Evolutionary conservation across 495 filamentous ascomycete genomes (phyloP).

Genomic region (Polyplosphaeria fusca): DNA sequence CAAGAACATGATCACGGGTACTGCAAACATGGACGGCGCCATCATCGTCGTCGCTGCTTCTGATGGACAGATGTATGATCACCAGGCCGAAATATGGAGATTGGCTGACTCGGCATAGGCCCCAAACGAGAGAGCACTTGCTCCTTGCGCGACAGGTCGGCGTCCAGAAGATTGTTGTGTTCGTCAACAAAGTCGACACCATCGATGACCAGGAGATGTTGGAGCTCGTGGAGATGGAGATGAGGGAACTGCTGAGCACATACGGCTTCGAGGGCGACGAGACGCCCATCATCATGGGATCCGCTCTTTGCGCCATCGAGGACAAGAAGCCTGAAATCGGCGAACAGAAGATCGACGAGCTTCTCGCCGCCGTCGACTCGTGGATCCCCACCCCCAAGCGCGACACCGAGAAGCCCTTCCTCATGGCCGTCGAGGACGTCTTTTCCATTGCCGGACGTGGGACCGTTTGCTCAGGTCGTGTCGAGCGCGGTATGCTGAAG

Average conservation of each 20-base stretch:
- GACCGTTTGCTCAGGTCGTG: slow-evolving; percentile 93
- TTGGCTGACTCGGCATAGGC: slow-evolving; percentile 50
- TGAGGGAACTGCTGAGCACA: slow-evolving; percentile 86
- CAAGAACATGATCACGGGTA: slow-evolving; percentile 99
- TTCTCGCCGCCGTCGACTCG: slow-evolving; percentile 83
- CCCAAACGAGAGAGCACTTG: slow-evolving; percentile 97
- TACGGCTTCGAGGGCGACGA: slow-evolving; percentile 99
- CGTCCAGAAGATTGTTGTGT: slow-evolving; percentile 95
- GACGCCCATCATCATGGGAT: slow-evolving; percentile 93
- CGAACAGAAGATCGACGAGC: slow-evolving; percentile 75
- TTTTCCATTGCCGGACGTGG: slow-evolving; percentile 98
- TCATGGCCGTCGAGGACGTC: slow-evolving; percentile 97
- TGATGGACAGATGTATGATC: slow-evolving; percentile 88
- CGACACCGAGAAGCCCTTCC: slow-evolving; percentile 92
- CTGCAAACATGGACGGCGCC: slow-evolving; percentile 95
- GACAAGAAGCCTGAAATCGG: slow-evolving; percentile 84
- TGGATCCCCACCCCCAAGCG: slow-evolving; percentile 96
- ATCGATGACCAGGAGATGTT: slow-evolving; percentile 98
- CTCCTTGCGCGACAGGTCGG: slow-evolving; percentile 96
- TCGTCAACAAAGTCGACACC: slow-evolving; percentile 98
- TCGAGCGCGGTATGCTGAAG: slow-evolving; percentile 92
- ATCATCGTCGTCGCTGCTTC: slow-evolving; percentile 98
- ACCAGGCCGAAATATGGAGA: too few species aligned
- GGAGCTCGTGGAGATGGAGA: slow-evolving; percentile 99
- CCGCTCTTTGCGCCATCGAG: slow-evolving; percentile 93